Conservation (phyloP, 805 yeast genomes). For the Tetrapisispora iriomotensis region DNA sequence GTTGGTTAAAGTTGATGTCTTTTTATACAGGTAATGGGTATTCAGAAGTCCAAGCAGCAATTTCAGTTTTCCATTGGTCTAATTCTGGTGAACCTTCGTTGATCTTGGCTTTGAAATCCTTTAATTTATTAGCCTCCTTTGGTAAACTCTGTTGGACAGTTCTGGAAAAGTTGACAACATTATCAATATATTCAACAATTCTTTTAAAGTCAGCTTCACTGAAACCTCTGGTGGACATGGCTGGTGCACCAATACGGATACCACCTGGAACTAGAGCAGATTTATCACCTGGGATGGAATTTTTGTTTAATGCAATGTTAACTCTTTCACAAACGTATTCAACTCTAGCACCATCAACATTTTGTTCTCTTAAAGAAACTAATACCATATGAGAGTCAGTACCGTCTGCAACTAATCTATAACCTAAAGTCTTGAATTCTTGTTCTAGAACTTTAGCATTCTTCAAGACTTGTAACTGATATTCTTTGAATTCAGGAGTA, state of each 20-base stretch:
- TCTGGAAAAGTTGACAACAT: slow-evolving; percentile 67
- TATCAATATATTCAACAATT: slow-evolving; percentile 74
- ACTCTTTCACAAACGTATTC: slow-evolving; percentile 90
- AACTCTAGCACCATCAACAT: slow-evolving; percentile 93
- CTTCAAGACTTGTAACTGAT: slow-evolving; percentile 78
- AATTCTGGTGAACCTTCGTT: slow-evolving; percentile 65
- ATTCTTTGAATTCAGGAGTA: slow-evolving; percentile 80
- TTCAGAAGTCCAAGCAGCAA: slow-evolving; percentile 84
- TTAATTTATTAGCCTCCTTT: slow-evolving; percentile 86
- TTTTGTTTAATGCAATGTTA: slow-evolving; percentile 94
- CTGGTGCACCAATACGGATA: slow-evolving; percentile 96
- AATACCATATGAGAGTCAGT: slow-evolving; percentile 96
- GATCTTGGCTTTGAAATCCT: slow-evolving; percentile 85
- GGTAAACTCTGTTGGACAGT: slow-evolving; percentile 73
- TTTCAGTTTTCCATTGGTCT: slow-evolving; percentile 59
- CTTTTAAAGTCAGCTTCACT: slow-evolving; percentile 76
- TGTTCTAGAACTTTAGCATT: slow-evolving; percentile 79
- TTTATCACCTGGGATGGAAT: slow-evolving; percentile 96
- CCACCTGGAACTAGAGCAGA: slow-evolving; percentile 97
- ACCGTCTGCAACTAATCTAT: slow-evolving; percentile 82
- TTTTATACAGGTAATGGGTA: slow-evolving; percentile 46
- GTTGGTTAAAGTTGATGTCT: background rate
- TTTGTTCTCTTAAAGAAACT: slow-evolving; percentile 78
- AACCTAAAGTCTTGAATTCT: slow-evolving; percentile 63
- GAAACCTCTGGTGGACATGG: slow-evolving; percentile 96